Base-by-base conservation (phyloP, 2,329 filamentous ascomycete species). In the Ceratocystis diversiconidia region DNA sequence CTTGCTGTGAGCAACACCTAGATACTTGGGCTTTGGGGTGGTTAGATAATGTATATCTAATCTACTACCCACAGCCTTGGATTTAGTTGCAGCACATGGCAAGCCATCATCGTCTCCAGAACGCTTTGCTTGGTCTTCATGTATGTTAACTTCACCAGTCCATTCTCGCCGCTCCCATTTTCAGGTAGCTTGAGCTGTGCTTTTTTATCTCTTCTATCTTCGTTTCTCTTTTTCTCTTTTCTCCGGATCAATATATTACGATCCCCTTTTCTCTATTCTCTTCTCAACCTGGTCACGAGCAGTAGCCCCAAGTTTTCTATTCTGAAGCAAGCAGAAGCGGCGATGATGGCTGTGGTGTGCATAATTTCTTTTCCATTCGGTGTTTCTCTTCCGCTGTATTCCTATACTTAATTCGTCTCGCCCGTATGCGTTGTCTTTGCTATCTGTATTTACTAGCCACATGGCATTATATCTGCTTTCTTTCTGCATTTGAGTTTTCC, bases 101-200 rank as follows among this genome's bases (percentile, higher is more conserved):
- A 83, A 81, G 82, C 82, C 81, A 52, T 61, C 30, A 30, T 50
- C 17, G 62, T 57, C 84, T 84, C 12, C n/a, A 52, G 19, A 82
- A 85, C 83, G 82, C 85, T 83, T 83, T 85, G 82, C 79, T 80
- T 78, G 76, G 76, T 72, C 76, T 76, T 77, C 75, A 83, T 86
- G 84, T 86, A 86, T 79, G 83, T 85, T 86, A 86, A 85, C 78
- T 75, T 72, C 72, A 65, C 75, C 74, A 70, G 69, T 72, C 48
- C 55, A 30, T 25, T 60, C 59, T 50, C 25, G 63, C 63, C 52
- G 28, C 62, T 52, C 46, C 60, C 28, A 12, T 57, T 25, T 59
- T 12, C 55, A 36, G 55, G 25, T 59, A 59, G 55, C 55, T 59
- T 59, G 32, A 41, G 59, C 59, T 32, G n/a, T 59, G 61, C 46